phyloP scores from a whole-genome alignment of 139 green algal species.

The Ulvella scutata region DNA sequence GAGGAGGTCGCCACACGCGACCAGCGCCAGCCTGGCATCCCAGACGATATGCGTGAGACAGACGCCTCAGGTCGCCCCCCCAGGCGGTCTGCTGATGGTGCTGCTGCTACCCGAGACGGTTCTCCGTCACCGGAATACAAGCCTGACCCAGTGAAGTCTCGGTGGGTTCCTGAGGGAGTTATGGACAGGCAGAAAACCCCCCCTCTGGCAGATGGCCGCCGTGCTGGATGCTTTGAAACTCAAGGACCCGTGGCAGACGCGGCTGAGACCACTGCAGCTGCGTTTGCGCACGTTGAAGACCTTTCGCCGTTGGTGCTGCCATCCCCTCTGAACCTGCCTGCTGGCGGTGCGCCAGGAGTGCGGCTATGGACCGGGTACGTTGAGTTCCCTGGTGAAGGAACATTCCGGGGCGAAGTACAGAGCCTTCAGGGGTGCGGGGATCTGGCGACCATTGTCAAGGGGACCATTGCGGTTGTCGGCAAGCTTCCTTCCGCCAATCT shows the following conservation, averaged over 20 bases:
- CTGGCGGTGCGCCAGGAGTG: neutral
- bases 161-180: neutral
- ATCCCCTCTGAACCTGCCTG: neutral
- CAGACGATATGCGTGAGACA: too few relatives aligned
- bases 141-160: too few relatives aligned
- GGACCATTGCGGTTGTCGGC: neutral
- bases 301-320: neutral
- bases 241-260: too few relatives aligned
- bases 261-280: too few relatives aligned
- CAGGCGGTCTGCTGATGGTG: too few relatives aligned
- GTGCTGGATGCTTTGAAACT: too few relatives aligned
- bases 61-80: too few relatives aligned
- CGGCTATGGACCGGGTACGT: neutral
- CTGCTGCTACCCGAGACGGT: too few relatives aligned
- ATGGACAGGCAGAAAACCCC: neutral
- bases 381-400: neutral
- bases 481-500: neutral
- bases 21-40: too few relatives aligned
- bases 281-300: neutral
- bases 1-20: too few relatives aligned
- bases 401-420: neutral
- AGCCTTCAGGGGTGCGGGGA: neutral
- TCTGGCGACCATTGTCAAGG: neutral
- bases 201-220: neutral
- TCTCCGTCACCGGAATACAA: too few relatives aligned